Conservation (phyloP, 1,139 yeast species). For the Hemisphaericaspora xylofermentans region DNA sequence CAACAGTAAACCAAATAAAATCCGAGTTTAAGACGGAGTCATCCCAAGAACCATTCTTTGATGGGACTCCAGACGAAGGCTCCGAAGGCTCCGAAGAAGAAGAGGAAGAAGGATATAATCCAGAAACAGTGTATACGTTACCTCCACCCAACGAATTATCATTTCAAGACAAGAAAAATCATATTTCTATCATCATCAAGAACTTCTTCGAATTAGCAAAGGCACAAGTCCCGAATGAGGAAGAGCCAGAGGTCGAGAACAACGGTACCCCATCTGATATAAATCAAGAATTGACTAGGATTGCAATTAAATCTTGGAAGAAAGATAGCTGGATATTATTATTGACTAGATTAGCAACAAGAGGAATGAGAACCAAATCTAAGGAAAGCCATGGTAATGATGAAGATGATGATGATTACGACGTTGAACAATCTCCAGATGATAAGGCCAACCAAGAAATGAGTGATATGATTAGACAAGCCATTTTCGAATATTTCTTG, state of each 20-base stretch:
- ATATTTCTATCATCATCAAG: constrained; percentile 49
- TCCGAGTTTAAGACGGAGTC: not conserved
- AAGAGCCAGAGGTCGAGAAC: constrained; percentile 19
- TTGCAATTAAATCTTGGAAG: constrained; percentile 64
- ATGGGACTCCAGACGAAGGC: constrained; percentile 13
- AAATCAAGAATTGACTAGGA: constrained; percentile 44
- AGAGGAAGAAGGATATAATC: constrained; percentile 34
- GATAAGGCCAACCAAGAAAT: constrained; percentile 33
- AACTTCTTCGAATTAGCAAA: constrained; percentile 54
- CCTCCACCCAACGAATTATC: constrained; percentile 57
- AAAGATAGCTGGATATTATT: constrained; percentile 75
- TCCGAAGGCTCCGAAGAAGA: constrained; percentile 39
- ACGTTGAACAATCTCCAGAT: constrained; percentile 22
- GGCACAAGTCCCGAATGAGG: constrained; percentile 15
- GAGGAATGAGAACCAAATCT: constrained; percentile 57
- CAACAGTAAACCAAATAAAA: not conserved
- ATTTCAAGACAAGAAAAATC: constrained; percentile 51
- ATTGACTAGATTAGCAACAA: constrained; percentile 74
- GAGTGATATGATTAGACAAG: constrained; percentile 63
- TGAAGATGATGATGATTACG: constrained; percentile 21
- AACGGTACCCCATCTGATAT: constrained; percentile 31
- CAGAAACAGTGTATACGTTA: constrained; percentile 50
- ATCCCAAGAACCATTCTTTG: not conserved
- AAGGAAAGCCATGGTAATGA: constrained; percentile 16
- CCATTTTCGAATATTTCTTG: constrained; percentile 71